Base-by-base conservation (phyloP, 2,329 filamentous ascomycete species). In the Xylariaceae sp. region DNA sequence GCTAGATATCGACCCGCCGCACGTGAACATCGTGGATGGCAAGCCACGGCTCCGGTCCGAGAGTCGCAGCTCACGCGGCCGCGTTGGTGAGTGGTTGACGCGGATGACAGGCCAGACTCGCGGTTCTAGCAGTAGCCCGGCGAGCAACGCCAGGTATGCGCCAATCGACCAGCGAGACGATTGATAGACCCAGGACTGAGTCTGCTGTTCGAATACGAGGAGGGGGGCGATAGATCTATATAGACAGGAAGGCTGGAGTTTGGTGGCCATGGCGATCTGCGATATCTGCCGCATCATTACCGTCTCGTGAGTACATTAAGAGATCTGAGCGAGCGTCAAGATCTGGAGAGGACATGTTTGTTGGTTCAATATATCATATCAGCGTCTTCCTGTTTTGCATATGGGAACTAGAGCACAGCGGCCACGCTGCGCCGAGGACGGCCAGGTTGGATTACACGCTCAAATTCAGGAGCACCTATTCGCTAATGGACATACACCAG, bases 1-100 rank as follows among this genome's bases (percentile, higher is more conserved):
- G 9, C 76, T 96, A 49, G 83, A 90, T 60, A 87, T 96, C 49
- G 85, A 95, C 38, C 87, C 89, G 5, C 89, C 90, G 1, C 76
- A 82, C 44, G 75, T 89, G 14, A 69, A 75, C 33, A 70, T 75
- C 22, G 70, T 74, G 33, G 69, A 70, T 42, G 66, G 64, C 42
- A 79, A 78, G 63, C 68, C 71, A 3, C 69, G 70, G 46, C 39
- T 59, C 14, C 61, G 64, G 44, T 67, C 64, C 11, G 63, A 66
- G 42, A 67, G 65, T 43, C 60, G 58, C 38, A 62, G 55, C 45
- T 65, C 64, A 31, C 59, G 64, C 41, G 64, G 64, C 18, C 59
- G 75, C 48, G 69, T 81, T 33, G 71, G 75, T 22, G 76, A 76
- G 9, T 82, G 78, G 78, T 59, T 76, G 10, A 69, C 64, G 9